Base-by-base conservation (phyloP, 2,329 filamentous ascomycete genomes). In the Fusarium cicatricum region DNA sequence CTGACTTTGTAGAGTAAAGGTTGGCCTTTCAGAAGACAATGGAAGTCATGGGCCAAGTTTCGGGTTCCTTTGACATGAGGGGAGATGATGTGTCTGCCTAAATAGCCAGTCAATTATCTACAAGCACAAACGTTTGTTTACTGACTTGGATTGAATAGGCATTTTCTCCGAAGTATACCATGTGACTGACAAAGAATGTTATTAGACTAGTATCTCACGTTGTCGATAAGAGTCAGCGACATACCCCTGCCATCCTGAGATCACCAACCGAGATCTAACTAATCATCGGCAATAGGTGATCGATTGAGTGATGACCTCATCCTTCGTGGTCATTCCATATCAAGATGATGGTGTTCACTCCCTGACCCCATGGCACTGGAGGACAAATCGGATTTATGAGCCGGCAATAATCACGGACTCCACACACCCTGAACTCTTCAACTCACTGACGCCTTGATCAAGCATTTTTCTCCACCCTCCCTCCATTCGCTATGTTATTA, bases 371-470 rank as follows among this genome's bases (percentile, higher is more conserved):
- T 19, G n/a, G 5, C 31, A 19, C 26, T 12, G 29, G 19, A 19
- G 29, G 19, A 19, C 15, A 15, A 21, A 29, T 59, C 66, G 66
- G 66, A 59, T 48, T 57, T 67, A 62, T 46, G 47, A 61, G 33
- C 52, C 60, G 64, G 59, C 44, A 68, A 64, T 67, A 63, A 67
- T 54, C 39, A 44, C 23, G 12, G 44, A 58, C 53, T 61, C 63
- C 65, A 65, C 63, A 54, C 47, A n/a, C 54, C 37, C 42, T 21
- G 26, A 19, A 17, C 23, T 26, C 23, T 21, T 52, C 38, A 36
- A 41, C 32, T 62, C 60, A 51, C 64, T 62, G 60, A 62, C 60
- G 60, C 42, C 41, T 55, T 39, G 52, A 57, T 45, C 55, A 49
- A 57, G 38, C 48, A 46, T 31, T 57, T n/a, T 62, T 46, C 60